Evolutionary conservation across 768 basidiomycete species (phyloP).

Genomic region (Podaxis sp.): DNA sequence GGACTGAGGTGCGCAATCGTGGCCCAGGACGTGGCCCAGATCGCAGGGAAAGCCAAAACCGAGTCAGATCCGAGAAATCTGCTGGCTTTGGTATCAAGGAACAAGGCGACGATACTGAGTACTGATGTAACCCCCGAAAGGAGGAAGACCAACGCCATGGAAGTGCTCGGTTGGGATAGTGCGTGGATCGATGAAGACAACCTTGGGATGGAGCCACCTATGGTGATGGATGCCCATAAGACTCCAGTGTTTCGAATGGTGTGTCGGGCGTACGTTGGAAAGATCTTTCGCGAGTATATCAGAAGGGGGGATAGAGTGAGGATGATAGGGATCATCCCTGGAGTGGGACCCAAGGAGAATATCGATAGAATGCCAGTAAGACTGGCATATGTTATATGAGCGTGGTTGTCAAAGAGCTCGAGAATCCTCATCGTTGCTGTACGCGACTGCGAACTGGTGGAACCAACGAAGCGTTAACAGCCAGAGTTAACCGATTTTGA

Average conservation of each 20-base stretch:
- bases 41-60: conserved; percentile 58
- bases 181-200: conserved; percentile 44
- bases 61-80: conserved; percentile 33
- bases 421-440: not conserved
- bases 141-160: conserved; percentile 40
- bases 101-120: conserved; percentile 35
- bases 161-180: conserved; percentile 46
- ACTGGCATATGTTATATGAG: not conserved
- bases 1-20: conserved; percentile 52
- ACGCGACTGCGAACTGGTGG: not conserved
- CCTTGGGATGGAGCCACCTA: conserved; percentile 38
- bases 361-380: conserved; percentile 6
- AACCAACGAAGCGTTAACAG: not conserved
- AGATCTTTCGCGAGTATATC: conserved; percentile 32
- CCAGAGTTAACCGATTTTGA: not conserved
- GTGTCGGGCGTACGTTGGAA: conserved; percentile 18
- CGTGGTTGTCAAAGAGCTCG: not conserved
- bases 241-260: conserved; percentile 19
- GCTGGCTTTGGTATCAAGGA: conserved; percentile 32
- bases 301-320: conserved; percentile 30
- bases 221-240: conserved; percentile 33
- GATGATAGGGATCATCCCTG: conserved; percentile 10
- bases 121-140: conserved; percentile 41
- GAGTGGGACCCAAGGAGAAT: conserved; percentile 9
- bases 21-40: conserved; percentile 68